A percentile compares a stretch with the other conserved stretches of the same genome.
These are phyloP conservation scores for Yamadazyma kitorensis DNA, from an alignment of 805 yeast genomes.

Conservation along the genomic window DNA sequence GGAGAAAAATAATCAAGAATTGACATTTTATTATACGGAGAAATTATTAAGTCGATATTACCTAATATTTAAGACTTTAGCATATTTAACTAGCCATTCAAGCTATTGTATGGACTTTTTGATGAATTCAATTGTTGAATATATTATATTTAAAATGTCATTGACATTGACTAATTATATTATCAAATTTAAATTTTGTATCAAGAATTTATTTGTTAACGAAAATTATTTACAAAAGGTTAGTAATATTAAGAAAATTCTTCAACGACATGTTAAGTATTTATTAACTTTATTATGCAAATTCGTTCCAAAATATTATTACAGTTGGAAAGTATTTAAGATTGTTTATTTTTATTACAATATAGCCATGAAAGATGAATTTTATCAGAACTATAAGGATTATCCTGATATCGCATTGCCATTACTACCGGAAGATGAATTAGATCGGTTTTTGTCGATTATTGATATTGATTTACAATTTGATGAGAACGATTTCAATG, in stretches of 20 bases:
- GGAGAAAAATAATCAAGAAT: conserved; percentile 22
- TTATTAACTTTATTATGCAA: not conserved
- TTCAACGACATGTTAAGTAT: not conserved
- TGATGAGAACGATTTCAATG: not conserved
- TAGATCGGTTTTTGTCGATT: not conserved
- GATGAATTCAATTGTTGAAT: not conserved
- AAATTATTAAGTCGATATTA: conserved; percentile 13
- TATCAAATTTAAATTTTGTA: conserved; percentile 1
- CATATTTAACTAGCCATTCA: not conserved
- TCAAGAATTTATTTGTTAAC: not conserved
- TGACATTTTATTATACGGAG: conserved; percentile 34
- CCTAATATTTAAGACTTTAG: not conserved
- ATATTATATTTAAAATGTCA: not conserved
- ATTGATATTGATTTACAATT: not conserved
- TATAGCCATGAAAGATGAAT: not conserved
- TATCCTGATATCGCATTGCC: not conserved
- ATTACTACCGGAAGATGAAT: not conserved
- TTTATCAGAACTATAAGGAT: not conserved
- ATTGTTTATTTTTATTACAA: not conserved
- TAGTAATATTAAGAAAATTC: not conserved
- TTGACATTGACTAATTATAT: not conserved
- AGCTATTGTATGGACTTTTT: not conserved
- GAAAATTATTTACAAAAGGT: not conserved
- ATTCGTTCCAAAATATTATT: conserved; percentile 1
- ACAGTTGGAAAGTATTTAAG: conserved; percentile 3